Evolutionary conservation across 805 yeast genomes (phyloP), one percentile per base, ranked within the genome.

Genomic region (Candida andamanensis): DNA sequence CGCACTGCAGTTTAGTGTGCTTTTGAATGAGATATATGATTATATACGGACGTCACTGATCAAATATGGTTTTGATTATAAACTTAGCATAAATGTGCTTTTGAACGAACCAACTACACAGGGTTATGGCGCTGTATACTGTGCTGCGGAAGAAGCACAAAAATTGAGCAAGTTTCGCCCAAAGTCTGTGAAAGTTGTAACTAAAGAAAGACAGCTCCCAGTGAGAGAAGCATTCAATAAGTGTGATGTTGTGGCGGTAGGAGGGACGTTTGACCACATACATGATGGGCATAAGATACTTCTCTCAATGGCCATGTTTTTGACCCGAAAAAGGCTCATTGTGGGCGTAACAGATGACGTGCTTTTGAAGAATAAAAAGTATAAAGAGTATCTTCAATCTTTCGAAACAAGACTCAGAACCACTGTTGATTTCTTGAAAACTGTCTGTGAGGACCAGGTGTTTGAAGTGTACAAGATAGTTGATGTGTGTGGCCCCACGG

Each of bases 211-310:
- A n/a, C n/a, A n/a, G n/a, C n/a, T n/a, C n/a, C n/a, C n/a, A n/a
- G n/a, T n/a, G n/a, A n/a, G n/a, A n/a, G n/a, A n/a, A n/a, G n/a
- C 22, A 8, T 19, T 11, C 8, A 19, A 19, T 7, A 18, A 17
- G 6, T 33, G 18, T 17, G 26, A 24, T 17, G 24, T 67, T 5
- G 50, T 45, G 6, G 90, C 95, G 0, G 78, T 90, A 2, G 98
- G 98, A 1, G 99, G 99, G 0, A 92, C 98, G 0, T 92, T 92
- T 60, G 99, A 92, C 51, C 97, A 92, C 58, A 51, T 92, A 22
- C 99, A 92, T 47, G 95, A 83, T 50, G 99, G 97, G 0, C 99
- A 92, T 58, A 85, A 84, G 54, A 80, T 92, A 17, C 63, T 92
- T 17, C 64, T 92, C 7, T 78, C 92, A 0, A 65, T 84, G 37